Evolutionary conservation across 441 rosid genomes (phyloP), one percentile per base, ranked within the genome.

Genomic region (Omphalea diandra): DNA sequence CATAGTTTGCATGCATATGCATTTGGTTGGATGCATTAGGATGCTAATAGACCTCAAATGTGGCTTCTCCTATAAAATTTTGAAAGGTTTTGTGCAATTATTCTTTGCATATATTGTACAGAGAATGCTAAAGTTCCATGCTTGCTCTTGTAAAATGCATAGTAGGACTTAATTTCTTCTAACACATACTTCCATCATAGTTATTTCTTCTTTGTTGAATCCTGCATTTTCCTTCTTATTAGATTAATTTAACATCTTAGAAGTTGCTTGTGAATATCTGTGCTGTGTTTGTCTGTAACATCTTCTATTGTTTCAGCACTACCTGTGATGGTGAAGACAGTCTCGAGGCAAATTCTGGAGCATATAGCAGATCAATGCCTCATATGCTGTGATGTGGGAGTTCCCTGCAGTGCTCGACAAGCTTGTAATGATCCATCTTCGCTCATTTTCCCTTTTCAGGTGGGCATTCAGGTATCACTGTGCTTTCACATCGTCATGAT

Each of bases 401-500:
- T 88, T 56, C 94, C 98, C 33, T 95, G 99, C 81, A 69, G 83
- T 63, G 97, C 94, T 36, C 88, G 91, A 67, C 98, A 86, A 78
- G 91, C 95, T 81, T 95, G 99, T 76, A 67, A 79, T 44, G 96
- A 93, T 72, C 95, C 97, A 70, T 88, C 99, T 38, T 88, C 96
- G 65, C 91, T 95, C 76, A 95, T 95, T 73, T 95, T 91, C 70
- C 88, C 94, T 69, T 95, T 95, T 82, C 98, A 93, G 97, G 99
- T 95, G 58, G 71, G 85, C 70, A 33, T 74, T 38, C 52, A 35
- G 69, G 17, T 7, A 22, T 24, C 9, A 1, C 24, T 31, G 1
- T 54, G 14, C 17, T 38, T 65, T 38, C 26, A 18, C 33, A 20
- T 43, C 56, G 40, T 10, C n/a, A n/a, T n/a, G n/a, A n/a, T n/a